These are phyloP conservation scores for Euclidium syriacum DNA, from an alignment of 345 rosid species.

Conservation along the genomic window DNA sequence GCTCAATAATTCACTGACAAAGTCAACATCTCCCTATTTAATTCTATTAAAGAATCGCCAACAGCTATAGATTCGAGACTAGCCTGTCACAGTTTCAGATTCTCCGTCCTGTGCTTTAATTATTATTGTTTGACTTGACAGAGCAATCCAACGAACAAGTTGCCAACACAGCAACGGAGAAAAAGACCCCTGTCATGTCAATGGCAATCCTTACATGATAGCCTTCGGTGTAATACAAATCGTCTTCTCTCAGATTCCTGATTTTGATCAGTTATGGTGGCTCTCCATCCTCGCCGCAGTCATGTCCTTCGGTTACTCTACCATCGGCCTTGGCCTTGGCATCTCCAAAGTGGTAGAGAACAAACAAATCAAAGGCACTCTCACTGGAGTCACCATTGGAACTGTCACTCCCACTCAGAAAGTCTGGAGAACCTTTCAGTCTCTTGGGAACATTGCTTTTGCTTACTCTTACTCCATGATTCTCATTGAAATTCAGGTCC, in stretches of 20 bases:
- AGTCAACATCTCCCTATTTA: background rate
- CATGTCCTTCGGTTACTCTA: slow-evolving; percentile 77
- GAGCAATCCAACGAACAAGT: slow-evolving; percentile 59
- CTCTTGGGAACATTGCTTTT: slow-evolving; percentile 89
- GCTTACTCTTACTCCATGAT: slow-evolving; percentile 85
- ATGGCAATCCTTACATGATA: slow-evolving; percentile 60
- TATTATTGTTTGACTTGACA: slow-evolving; percentile 22
- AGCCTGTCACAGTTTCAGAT: slow-evolving; percentile 2
- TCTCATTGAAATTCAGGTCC: slow-evolving; percentile 86
- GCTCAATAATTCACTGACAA: slow-evolving; percentile 14
- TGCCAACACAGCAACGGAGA: slow-evolving; percentile 48
- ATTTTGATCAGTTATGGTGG: slow-evolving; percentile 78
- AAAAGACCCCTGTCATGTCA: slow-evolving; percentile 40
- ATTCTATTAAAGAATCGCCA: slow-evolving; percentile 5
- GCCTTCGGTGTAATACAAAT: slow-evolving; percentile 56
- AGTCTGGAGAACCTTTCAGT: slow-evolving; percentile 85
- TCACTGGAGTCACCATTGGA: slow-evolving; percentile 67
- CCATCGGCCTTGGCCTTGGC: slow-evolving; percentile 80
- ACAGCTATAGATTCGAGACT: background rate
- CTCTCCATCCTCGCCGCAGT: slow-evolving; percentile 71
- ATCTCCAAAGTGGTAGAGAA: slow-evolving; percentile 47
- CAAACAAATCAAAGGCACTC: slow-evolving; percentile 54
- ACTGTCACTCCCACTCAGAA: slow-evolving; percentile 53
- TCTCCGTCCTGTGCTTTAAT: background rate
- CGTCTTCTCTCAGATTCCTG: slow-evolving; percentile 71